phyloP scores from a whole-genome alignment of 345 rosid genomes.

The Salix suchowensis region DNA sequence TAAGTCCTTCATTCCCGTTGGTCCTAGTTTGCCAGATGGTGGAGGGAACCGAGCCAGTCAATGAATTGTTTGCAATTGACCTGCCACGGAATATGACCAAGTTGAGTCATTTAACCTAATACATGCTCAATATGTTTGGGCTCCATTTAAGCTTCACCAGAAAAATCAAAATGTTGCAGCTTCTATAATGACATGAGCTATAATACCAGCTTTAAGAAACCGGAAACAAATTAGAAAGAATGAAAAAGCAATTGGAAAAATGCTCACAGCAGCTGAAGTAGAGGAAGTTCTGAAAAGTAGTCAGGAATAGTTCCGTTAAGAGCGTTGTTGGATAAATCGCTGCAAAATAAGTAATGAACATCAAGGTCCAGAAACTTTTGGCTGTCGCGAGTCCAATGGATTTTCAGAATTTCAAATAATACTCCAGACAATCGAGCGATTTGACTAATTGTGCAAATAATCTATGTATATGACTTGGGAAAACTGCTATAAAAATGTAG shows the following conservation, averaged over 20 bases:
- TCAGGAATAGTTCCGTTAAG: conserved; percentile 70
- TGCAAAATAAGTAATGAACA: conserved; percentile 31
- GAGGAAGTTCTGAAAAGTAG: conserved; percentile 57
- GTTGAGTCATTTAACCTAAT: conserved; percentile 2
- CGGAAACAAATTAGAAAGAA: background rate
- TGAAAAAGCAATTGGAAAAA: conserved; percentile 10
- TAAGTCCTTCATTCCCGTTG: conserved; percentile 47
- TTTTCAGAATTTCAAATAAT: conserved; percentile 5
- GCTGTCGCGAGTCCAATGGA: background rate
- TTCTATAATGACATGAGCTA: background rate
- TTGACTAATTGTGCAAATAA: background rate
- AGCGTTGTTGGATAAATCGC: conserved; percentile 64
- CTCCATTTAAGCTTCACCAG: background rate
- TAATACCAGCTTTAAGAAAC: background rate
- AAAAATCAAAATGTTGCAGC: background rate
- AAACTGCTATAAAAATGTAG: conserved; percentile 5
- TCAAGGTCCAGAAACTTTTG: conserved; percentile 2
- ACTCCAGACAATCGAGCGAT: background rate
- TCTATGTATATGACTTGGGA: background rate
- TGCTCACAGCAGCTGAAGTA: conserved; percentile 71
- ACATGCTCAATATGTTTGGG: background rate
- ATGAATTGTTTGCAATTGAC: conserved; percentile 69
- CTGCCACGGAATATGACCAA: conserved; percentile 43
- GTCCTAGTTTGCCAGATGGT: conserved; percentile 65
- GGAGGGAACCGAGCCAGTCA: conserved; percentile 65